These are phyloP conservation scores for Planoprotostelium fungivorum DNA, from an alignment of 78 protist genomes.

Conservation along the genomic window DNA sequence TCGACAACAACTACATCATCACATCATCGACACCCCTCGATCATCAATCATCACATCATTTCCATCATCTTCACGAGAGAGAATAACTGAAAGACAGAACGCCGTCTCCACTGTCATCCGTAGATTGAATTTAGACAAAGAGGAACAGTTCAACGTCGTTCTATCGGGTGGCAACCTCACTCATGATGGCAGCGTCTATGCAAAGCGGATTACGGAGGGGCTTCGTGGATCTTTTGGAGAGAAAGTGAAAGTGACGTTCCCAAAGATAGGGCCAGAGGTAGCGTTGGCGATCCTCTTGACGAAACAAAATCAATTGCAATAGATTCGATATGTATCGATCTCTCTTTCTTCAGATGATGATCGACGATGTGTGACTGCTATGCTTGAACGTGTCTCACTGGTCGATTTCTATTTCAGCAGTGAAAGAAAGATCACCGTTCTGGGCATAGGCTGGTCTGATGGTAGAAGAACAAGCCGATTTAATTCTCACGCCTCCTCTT, in stretches of 20 bases:
- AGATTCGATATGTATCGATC: background rate
- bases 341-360: background rate
- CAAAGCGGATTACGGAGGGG: background rate
- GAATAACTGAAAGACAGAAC: background rate
- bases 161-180: constrained; percentile 48
- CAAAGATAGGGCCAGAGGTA: background rate
- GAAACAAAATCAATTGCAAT: background rate
- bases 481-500: no score
- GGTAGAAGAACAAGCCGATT: no score
- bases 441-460: no score
- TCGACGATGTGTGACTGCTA: no score
- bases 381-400: no score
- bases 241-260: background rate
- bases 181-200: background rate
- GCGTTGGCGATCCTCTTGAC: background rate
- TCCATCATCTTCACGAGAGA: background rate
- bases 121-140: constrained; percentile 18
- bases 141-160: constrained; percentile 9
- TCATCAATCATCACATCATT: no score
- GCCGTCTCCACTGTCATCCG: constrained; percentile 22
- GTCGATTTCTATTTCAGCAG: no score
- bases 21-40: no score
- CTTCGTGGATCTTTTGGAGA: background rate
- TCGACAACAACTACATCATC: no score
- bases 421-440: no score